Evolutionary conservation across 371 early-diverging fungal genomes (phyloP).

Genomic region (Fennellomyces sp.): DNA sequence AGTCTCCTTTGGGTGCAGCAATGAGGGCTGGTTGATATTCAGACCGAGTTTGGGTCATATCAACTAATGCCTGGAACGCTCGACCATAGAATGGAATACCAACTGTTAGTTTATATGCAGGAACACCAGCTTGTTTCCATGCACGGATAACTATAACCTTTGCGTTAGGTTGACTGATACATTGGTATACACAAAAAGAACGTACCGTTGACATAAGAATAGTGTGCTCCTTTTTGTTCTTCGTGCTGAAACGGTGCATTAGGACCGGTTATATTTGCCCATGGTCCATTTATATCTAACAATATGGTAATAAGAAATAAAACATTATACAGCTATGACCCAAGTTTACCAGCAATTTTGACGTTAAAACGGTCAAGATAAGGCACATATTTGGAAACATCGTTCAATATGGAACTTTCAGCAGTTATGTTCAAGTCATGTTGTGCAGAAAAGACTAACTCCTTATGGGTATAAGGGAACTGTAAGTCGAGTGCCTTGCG

Average conservation of each 20-base stretch:
- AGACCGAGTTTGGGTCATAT: conserved; percentile 44
- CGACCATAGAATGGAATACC: conserved; percentile 77
- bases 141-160: conserved; percentile 39
- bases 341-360: conserved; percentile 53
- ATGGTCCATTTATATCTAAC: conserved; percentile 60
- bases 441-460: conserved; percentile 73
- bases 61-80: conserved; percentile 49
- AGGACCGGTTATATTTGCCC: conserved; percentile 65
- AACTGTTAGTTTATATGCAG: conserved; percentile 60
- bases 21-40: conserved; percentile 39
- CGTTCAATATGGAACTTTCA: conserved; percentile 51
- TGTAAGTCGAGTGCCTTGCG: conserved; percentile 61
- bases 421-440: conserved; percentile 61
- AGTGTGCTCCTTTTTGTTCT: conserved; percentile 49
- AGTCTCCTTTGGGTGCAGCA: conserved; percentile 54
- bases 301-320: not conserved
- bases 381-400: conserved; percentile 61
- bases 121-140: conserved; percentile 69
- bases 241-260: conserved; percentile 63
- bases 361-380: conserved; percentile 70
- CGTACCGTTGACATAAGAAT: conserved; percentile 53
- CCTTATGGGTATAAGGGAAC: conserved; percentile 59
- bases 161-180: not conserved
- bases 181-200: not conserved
- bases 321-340: not conserved